Evolutionary conservation across 139 green algal species (phyloP), one percentile per base, ranked within the genome.

Genomic region (Choricystis sp.): DNA sequence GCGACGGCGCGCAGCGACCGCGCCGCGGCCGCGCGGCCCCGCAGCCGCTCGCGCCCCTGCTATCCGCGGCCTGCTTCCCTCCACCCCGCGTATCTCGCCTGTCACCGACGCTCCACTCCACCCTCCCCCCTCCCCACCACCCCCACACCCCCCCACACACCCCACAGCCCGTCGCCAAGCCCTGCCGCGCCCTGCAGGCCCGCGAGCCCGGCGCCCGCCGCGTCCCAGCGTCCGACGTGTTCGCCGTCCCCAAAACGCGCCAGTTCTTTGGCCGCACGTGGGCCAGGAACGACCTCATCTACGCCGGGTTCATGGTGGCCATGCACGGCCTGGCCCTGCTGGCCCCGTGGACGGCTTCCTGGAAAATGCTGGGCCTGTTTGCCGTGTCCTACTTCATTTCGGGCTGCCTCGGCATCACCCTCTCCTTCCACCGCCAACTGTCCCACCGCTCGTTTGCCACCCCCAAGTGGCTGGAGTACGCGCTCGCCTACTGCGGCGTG

Each of bases 381-480:
- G 62, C 84, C 24, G 78, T n/a, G 28, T 80, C 72, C 26, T 95
- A 96, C 75, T 86, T 95, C 29, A 68, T 96, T 29, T 72, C 66
- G 30, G 90, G 91, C 57, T 94, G 86, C 72, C 73, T 99, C 26
- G 93, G 93, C 63, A 99, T 99, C 79, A 99, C 93, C 0, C 79
- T 96, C 3, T 85, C 72, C 3, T 99, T 86, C 83, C 93, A 99
- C 83, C 84, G 91, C 31, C 79, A 94, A 77, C 79, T 99, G 4
- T 82, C 74, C 56, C 93, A 99, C 85, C 82, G 83, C 62, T 80
- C 70, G 26, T 99, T 99, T 74, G 49, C 70, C 28, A 85, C 82
- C 1, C 93, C 93, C 66, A 99, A 99, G 81, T 97, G 89, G 93
- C 79, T 99, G n/a, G 93, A 99, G 83, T 96, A 97, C 77, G 61